Conservation (phyloP, 2,329 filamentous ascomycete species). For the Rutstroemia sydowiana region DNA sequence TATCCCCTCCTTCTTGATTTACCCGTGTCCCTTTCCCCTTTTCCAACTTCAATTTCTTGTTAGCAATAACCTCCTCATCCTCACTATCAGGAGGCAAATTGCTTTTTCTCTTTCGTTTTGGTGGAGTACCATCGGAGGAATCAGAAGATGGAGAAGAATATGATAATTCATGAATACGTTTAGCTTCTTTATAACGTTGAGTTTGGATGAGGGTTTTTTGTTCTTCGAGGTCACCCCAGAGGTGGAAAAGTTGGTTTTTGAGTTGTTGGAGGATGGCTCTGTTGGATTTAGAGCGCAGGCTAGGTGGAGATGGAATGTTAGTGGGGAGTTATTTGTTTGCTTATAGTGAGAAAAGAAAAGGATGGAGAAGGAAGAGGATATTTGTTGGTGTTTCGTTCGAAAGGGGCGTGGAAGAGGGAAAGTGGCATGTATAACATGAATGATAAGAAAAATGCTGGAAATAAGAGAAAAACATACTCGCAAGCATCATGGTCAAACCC, state of each 20-base stretch:
- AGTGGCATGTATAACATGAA: background rate
- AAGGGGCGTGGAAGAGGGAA: background rate
- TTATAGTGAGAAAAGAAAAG: background rate
- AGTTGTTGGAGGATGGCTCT: constrained; percentile 48
- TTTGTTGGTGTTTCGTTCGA: too few relatives aligned
- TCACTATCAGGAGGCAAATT: too few relatives aligned
- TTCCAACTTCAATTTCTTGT: background rate
- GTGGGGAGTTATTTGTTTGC: constrained; percentile 6
- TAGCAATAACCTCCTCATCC: background rate
- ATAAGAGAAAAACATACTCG: constrained; percentile 38
- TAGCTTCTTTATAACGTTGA: constrained; percentile 14
- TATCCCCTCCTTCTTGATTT: background rate
- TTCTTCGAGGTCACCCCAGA: constrained; percentile 87
- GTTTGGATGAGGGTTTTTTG: constrained; percentile 39
- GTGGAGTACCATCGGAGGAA: background rate
- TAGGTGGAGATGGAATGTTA: constrained; percentile 21
- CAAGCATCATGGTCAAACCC: constrained; percentile 40
- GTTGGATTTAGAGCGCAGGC: constrained; percentile 47
- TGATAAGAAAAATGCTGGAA: background rate
- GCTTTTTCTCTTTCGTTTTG: too few relatives aligned
- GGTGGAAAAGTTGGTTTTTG: constrained; percentile 62
- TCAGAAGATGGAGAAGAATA: background rate
- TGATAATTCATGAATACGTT: constrained; percentile 13
- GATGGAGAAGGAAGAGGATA: background rate
- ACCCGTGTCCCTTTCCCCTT: too few relatives aligned